A percentile compares a stretch with the other conserved stretches of the same genome.
Conservation (phyloP, 2,329 filamentous ascomycete genomes). For the Botrytis deweyae region DNA sequence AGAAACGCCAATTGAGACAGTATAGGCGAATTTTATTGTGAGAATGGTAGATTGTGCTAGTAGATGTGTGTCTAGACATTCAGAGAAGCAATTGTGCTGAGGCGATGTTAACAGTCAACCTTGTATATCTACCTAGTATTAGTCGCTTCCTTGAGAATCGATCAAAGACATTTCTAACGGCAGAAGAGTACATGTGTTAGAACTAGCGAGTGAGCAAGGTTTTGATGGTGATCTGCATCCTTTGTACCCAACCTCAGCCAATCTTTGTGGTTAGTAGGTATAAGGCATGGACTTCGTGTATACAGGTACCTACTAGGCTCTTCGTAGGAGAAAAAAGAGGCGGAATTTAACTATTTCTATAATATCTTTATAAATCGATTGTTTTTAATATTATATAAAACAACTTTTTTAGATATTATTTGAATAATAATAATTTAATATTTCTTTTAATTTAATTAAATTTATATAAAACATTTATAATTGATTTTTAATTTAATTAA, state of each 20-base stretch:
- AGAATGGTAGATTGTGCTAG: neutral
- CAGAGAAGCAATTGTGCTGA: neutral
- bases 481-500: too few species aligned
- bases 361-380: too few species aligned
- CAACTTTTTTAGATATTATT: too few species aligned
- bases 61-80: neutral
- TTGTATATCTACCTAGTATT: neutral
- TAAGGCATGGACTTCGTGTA: neutral
- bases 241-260: neutral
- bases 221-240: neutral
- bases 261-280: neutral
- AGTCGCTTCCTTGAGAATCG: neutral
- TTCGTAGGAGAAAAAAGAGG: too few species aligned
- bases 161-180: neutral
- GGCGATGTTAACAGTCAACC: neutral
- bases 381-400: too few species aligned
- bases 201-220: neutral
- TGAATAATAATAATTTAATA: too few species aligned
- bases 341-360: too few species aligned
- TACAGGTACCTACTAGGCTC: neutral
- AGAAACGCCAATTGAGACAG: neutral
- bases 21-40: neutral
- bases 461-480: too few species aligned
- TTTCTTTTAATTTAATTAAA: too few species aligned
- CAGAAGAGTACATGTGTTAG: neutral